Percentiles rank a stretch among this genome's conserved stretches.
Conservation (phyloP, 495 filamentous ascomycete species). For the Astrothelium subdiscretum region DNA sequence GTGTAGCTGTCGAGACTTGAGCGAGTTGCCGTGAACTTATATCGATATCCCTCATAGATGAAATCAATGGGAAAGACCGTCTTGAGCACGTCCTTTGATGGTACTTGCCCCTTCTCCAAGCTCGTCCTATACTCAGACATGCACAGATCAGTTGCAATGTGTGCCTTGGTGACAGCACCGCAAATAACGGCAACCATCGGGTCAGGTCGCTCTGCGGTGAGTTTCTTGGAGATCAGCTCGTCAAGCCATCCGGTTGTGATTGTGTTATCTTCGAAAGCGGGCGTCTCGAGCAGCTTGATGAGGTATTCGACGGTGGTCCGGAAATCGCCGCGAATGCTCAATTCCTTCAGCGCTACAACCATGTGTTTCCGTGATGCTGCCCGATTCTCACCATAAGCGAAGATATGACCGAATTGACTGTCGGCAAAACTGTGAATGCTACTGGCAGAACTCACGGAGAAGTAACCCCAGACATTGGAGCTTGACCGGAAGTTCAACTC, state of each 20-base stretch:
- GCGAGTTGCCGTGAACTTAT: slow-evolving; percentile 96
- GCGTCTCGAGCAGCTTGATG: slow-evolving; percentile 96
- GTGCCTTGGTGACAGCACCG: slow-evolving; percentile 89
- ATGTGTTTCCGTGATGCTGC: slow-evolving; percentile 96
- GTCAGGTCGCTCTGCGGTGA: slow-evolving; percentile 93
- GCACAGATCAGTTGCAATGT: slow-evolving; percentile 79
- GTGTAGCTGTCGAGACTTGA: slow-evolving; percentile 92
- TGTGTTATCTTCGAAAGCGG: slow-evolving; percentile 97
- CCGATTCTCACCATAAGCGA: slow-evolving; percentile 96
- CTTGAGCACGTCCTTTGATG: slow-evolving; percentile 90
- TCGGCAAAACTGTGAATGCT: slow-evolving; percentile 99
- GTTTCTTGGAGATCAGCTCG: slow-evolving; percentile 93
- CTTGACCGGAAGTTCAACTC: slow-evolving; percentile 98
- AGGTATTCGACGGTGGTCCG: slow-evolving; percentile 97
- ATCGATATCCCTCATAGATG: slow-evolving; percentile 91
- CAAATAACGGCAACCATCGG: slow-evolving; percentile 82
- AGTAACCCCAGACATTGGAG: slow-evolving; percentile 99
- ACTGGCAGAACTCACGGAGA: slow-evolving; percentile 92
- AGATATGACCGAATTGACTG: slow-evolving; percentile 98
- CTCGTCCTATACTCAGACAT: slow-evolving; percentile 76
- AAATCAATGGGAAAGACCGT: slow-evolving; percentile 97
- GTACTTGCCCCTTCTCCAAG: slow-evolving; percentile 95
- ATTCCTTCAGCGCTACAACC: slow-evolving; percentile 95
- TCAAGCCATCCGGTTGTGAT: slow-evolving; percentile 99
- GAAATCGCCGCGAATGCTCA: slow-evolving; percentile 99